These are phyloP conservation scores for Calocybe cyanea DNA, from an alignment of 768 basidiomycete genomes.

Conservation along the genomic window DNA sequence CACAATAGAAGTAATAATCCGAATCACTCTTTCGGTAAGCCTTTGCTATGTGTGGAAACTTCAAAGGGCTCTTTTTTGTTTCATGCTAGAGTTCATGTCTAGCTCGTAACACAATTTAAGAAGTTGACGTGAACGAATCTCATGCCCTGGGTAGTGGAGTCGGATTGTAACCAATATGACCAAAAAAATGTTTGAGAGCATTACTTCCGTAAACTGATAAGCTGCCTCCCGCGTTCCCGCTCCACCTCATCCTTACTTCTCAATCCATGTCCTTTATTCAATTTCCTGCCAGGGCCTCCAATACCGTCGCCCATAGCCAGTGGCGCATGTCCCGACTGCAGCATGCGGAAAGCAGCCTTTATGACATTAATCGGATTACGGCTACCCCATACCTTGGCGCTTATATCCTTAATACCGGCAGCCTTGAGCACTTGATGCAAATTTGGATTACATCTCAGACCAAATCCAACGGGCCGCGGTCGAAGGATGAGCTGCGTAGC, in stretches of 20 bases:
- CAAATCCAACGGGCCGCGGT: constrained; percentile 86
- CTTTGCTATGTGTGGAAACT: too few species aligned
- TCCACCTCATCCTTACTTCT: constrained; percentile 66
- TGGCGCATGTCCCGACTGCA: constrained; percentile 83
- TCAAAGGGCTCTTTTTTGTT: too few species aligned
- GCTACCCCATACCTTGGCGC: constrained; percentile 94
- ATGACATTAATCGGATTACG: constrained; percentile 82
- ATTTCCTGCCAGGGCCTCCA: constrained; percentile 65
- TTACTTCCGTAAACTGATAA: constrained; percentile 61
- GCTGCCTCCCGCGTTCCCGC: constrained; percentile 76
- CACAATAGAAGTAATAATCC: too few species aligned
- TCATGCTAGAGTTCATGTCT: too few species aligned
- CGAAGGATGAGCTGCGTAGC: constrained; percentile 78
- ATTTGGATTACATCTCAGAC: constrained; percentile 83
- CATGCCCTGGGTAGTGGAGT: too few species aligned
- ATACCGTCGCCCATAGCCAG: constrained; percentile 79
- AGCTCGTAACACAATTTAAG: too few species aligned
- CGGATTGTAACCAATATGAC: too few species aligned
- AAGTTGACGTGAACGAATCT: too few species aligned
- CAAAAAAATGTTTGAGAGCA: neutral
- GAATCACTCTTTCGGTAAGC: too few species aligned
- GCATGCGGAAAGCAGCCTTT: constrained; percentile 77
- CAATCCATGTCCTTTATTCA: constrained; percentile 76
- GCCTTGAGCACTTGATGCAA: constrained; percentile 89
- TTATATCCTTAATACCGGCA: constrained; percentile 92